A percentile compares a stretch with the other conserved stretches of the same genome.
Evolutionary conservation across 805 yeast genomes (phyloP).

Genomic region (Scheffersomyces stipitis): DNA sequence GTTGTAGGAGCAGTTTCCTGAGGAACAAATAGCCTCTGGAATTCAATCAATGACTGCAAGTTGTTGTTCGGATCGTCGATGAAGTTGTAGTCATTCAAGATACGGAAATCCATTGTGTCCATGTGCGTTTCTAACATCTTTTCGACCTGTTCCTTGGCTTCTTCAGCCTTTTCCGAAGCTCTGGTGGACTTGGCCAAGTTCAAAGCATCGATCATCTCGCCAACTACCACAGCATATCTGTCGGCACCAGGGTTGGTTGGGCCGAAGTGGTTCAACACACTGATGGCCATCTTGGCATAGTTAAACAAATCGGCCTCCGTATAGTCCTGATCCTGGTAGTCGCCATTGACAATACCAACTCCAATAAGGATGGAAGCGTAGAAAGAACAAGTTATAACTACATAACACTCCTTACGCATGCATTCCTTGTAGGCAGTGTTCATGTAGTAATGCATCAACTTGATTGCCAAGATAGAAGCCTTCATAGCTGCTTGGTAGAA

Average conservation of each 20-base stretch:
- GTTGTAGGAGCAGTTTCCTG: slow-evolving; percentile 11
- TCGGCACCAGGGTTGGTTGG: slow-evolving; percentile 10
- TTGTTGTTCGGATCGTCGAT: slow-evolving; percentile 12
- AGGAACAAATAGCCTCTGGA: slow-evolving; percentile 19
- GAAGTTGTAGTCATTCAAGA: slow-evolving; percentile 11
- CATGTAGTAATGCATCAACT: slow-evolving; percentile 14
- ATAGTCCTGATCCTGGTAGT: slow-evolving; percentile 9
- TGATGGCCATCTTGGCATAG: slow-evolving; percentile 7
- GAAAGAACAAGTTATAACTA: slow-evolving; percentile 13
- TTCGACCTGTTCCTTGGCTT: not conserved
- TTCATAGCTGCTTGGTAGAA: slow-evolving; percentile 15
- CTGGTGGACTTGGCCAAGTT: not conserved
- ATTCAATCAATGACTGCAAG: slow-evolving; percentile 12
- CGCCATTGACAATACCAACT: slow-evolving; percentile 5
- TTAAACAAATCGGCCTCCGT: slow-evolving; percentile 9
- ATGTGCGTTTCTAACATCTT: not conserved
- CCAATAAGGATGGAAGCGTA: slow-evolving; percentile 12
- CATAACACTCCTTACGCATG: slow-evolving; percentile 12
- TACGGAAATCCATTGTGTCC: not conserved
- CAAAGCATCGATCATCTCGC: slow-evolving; percentile 9
- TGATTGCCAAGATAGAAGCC: slow-evolving; percentile 14
- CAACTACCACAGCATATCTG: slow-evolving; percentile 9
- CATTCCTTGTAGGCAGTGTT: slow-evolving; percentile 6
- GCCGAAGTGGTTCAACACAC: slow-evolving; percentile 10
- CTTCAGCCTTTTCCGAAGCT: not conserved